phyloP scores from a whole-genome alignment of 495 filamentous ascomycete species.

The Neurospora sp. region DNA sequence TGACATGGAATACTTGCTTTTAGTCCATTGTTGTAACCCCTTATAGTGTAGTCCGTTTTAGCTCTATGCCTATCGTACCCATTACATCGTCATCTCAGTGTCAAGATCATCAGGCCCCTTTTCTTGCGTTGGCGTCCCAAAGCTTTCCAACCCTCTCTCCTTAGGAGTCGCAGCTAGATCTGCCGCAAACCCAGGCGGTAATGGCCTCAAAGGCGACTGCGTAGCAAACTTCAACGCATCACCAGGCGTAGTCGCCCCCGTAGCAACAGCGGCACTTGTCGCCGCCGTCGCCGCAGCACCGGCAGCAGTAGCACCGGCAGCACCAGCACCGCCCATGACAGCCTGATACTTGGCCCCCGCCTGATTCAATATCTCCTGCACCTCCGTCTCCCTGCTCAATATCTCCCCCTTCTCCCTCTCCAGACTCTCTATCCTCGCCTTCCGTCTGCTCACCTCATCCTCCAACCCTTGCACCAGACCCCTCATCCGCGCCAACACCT shows the following conservation, averaged over 20 bases:
- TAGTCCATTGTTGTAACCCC: neutral
- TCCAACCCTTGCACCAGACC: constrained; percentile 26
- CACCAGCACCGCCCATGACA: constrained; percentile 24
- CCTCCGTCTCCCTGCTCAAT: constrained; percentile 61
- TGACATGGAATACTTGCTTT: neutral
- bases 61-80: neutral
- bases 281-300: constrained; percentile 13
- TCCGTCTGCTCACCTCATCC: constrained; percentile 19
- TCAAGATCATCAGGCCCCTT: constrained; percentile 22
- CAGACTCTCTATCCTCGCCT: constrained; percentile 22
- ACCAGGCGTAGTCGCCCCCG: constrained; percentile 3
- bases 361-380: constrained; percentile 72
- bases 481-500: constrained; percentile 38
- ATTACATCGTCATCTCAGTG: constrained; percentile 3
- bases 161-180: constrained; percentile 18
- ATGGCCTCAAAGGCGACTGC: constrained; percentile 21
- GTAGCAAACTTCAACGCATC: constrained; percentile 14
- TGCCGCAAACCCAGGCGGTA: constrained; percentile 18
- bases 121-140: constrained; percentile 48
- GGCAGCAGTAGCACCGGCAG: constrained; percentile 6
- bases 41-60: neutral
- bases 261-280: constrained; percentile 18
- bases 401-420: constrained; percentile 46
- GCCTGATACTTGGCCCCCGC: constrained; percentile 64
- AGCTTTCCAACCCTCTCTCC: constrained; percentile 50